Percentiles rank a stretch among this genome's conserved stretches.
phyloP scores from a whole-genome alignment of 495 filamentous ascomycete genomes.

The Friedmanniomyces simplex region DNA sequence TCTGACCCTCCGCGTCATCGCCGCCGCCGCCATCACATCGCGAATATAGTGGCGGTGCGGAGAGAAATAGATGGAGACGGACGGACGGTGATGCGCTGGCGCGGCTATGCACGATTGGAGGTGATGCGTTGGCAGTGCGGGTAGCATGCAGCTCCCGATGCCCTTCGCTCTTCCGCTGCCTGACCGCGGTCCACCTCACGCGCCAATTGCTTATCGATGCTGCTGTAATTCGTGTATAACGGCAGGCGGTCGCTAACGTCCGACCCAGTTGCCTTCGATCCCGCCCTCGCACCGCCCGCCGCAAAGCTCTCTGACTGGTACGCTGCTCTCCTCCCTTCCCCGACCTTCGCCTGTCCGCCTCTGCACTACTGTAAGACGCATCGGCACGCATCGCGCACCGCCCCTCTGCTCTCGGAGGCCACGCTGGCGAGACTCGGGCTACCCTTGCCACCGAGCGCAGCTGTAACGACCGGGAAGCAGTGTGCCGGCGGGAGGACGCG shows the following conservation, averaged over 20 bases:
- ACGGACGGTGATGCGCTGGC: conserved; percentile 11
- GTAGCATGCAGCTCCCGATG: not conserved
- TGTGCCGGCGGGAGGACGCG: not conserved
- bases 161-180: not conserved
- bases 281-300: not conserved
- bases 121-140: conserved; percentile 14
- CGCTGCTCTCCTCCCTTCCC: not conserved
- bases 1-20: not conserved
- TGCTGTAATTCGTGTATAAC: not conserved
- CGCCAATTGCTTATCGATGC: conserved; percentile 4
- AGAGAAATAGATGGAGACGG: not conserved
- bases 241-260: conserved; percentile 8
- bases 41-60: conserved; percentile 3
- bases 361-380: not conserved
- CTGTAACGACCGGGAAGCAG: not conserved
- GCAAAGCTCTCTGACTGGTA: conserved; percentile 5
- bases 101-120: conserved; percentile 11
- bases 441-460: not conserved
- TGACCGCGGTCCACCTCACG: not conserved
- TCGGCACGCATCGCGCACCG: not conserved
- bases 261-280: not conserved
- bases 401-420: not conserved
- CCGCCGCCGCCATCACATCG: not conserved
- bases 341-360: not conserved
- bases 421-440: not conserved